phyloP scores from a whole-genome alignment of 1,284 basidiomycete genomes.

The Mycosarcoma maydis region DNA sequence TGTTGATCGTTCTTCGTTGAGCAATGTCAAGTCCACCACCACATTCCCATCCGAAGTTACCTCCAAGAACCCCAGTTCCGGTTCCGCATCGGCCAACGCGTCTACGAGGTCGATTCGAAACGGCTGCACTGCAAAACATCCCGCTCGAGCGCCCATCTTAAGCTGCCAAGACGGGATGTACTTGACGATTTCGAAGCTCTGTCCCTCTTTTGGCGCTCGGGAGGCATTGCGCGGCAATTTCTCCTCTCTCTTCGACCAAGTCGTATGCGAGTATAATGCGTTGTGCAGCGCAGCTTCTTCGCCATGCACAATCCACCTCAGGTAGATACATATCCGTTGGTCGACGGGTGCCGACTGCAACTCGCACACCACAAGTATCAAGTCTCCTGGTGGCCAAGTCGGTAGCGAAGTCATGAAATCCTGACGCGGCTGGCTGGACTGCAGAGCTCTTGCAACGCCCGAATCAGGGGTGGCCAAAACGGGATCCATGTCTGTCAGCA shows the following conservation, averaged over 20 bases:
- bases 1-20: background rate
- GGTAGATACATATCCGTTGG: slow-evolving; percentile 39
- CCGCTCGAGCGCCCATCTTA: slow-evolving; percentile 5
- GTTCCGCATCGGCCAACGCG: background rate
- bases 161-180: slow-evolving; percentile 34
- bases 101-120: slow-evolving; percentile 27
- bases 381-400: slow-evolving; percentile 19
- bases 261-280: slow-evolving; percentile 1
- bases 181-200: slow-evolving; percentile 32
- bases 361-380: slow-evolving; percentile 45
- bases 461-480: slow-evolving; percentile 29
- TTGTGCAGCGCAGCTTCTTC: slow-evolving; percentile 15
- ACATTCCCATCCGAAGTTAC: slow-evolving; percentile 26
- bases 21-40: slow-evolving; percentile 17
- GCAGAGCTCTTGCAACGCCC: background rate
- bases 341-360: slow-evolving; percentile 38
- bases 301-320: slow-evolving; percentile 45
- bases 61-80: slow-evolving; percentile 28
- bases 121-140: slow-evolving; percentile 8
- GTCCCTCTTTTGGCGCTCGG: background rate
- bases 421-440: background rate
- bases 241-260: too few relatives aligned
- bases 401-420: slow-evolving; percentile 4
- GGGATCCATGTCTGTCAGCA: slow-evolving; percentile 19
- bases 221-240: background rate